Evolutionary conservation across 2,329 filamentous ascomycete genomes (phyloP).

Genomic region (Colletotrichum costaricense): DNA sequence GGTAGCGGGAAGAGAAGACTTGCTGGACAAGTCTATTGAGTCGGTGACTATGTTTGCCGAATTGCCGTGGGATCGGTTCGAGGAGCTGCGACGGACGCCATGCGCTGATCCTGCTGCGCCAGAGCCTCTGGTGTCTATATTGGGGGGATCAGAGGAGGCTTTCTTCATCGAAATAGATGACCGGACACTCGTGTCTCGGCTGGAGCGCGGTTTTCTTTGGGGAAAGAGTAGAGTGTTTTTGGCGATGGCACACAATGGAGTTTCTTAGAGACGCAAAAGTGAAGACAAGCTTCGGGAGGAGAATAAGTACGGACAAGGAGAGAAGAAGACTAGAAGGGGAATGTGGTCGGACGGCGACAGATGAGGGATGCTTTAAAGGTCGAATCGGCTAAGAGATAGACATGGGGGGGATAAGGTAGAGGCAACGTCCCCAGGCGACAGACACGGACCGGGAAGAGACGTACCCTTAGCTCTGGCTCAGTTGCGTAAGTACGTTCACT

Average conservation of each 20-base stretch:
- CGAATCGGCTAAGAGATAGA: neutral
- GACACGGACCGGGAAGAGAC: slow-evolving; percentile 5
- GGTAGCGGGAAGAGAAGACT: slow-evolving; percentile 37
- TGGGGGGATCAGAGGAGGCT: slow-evolving; percentile 63
- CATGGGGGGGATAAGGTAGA: slow-evolving; percentile 27
- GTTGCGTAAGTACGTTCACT: too few species aligned
- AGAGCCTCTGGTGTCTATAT: slow-evolving; percentile 68
- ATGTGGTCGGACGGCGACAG: slow-evolving; percentile 23
- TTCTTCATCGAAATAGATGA: slow-evolving; percentile 70
- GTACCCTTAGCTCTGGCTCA: neutral
- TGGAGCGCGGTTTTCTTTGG: neutral
- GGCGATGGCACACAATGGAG: neutral
- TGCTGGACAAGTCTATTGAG: slow-evolving; percentile 4
- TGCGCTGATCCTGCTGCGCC: slow-evolving; percentile 65
- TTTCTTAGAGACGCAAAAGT: neutral
- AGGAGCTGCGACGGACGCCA: slow-evolving; percentile 56
- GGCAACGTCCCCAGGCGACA: slow-evolving; percentile 25
- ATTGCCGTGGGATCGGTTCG: slow-evolving; percentile 53
- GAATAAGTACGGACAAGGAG: neutral
- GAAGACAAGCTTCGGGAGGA: slow-evolving; percentile 22
- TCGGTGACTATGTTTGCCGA: slow-evolving; percentile 36
- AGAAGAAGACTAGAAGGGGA: slow-evolving; percentile 7
- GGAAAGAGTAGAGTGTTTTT: neutral
- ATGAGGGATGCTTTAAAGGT: slow-evolving; percentile 29
- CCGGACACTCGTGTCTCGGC: slow-evolving; percentile 36